Evolutionary conservation across 2,329 filamentous ascomycete genomes (phyloP).

Genomic region (Neurospora sp.): DNA sequence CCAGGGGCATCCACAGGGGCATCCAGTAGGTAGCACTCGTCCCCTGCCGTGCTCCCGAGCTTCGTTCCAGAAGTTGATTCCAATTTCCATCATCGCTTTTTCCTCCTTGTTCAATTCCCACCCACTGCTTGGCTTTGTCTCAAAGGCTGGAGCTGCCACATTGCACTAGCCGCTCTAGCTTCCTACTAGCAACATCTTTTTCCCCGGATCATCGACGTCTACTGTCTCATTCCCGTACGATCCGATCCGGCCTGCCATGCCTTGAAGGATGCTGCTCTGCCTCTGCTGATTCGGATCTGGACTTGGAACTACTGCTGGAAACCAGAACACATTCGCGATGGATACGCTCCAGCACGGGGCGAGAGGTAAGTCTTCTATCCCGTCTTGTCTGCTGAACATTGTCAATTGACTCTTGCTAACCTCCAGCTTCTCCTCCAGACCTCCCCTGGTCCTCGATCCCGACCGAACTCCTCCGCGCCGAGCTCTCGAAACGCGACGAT

Average conservation of each 20-base stretch:
- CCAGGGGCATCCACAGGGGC: background rate
- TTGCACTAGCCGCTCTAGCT: background rate
- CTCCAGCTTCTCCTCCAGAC: conserved; percentile 18
- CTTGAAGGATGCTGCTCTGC: background rate
- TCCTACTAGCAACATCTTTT: background rate
- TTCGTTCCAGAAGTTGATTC: background rate
- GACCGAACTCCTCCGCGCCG: conserved; percentile 40
- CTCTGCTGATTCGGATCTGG: background rate
- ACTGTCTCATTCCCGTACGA: background rate
- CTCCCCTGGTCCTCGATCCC: conserved; percentile 39
- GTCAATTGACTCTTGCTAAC: background rate
- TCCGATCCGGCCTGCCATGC: background rate
- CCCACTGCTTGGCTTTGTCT: background rate
- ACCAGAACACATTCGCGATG: conserved; percentile 2
- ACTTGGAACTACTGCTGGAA: background rate
- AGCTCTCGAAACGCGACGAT: conserved; percentile 38
- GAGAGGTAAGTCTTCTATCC: conserved; percentile 6
- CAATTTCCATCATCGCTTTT: background rate
- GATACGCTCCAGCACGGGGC: conserved; percentile 6
- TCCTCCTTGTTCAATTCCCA: background rate
- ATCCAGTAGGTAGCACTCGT: background rate
- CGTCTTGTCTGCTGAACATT: background rate
- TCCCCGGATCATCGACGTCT: background rate
- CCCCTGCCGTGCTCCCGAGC: background rate
- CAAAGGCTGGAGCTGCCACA: background rate